Evolutionary conservation across 1,284 basidiomycete species (phyloP), one percentile per base, ranked within the genome.

Genomic region (Ganoderma lingzhi): DNA sequence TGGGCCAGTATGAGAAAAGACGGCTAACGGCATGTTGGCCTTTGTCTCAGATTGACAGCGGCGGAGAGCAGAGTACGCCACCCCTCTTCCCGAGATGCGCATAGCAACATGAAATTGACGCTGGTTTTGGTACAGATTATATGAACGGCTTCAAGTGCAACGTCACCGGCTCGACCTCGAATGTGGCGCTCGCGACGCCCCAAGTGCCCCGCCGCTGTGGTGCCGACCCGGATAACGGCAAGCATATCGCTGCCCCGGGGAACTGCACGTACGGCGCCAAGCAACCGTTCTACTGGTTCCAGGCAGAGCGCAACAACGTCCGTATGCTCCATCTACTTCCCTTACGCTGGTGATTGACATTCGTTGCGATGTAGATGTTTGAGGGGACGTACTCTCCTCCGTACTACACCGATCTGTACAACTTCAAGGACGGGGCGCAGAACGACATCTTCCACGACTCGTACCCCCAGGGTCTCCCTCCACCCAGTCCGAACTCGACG

Each of bases 101-200:
- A 3, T 45, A 6, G 15, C 6, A 23, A 6, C 23, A 23, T 19
- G 23, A 19, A 51, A 42, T 6, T 39, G 41, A 61, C 28, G 19
- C 2, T 8, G 58, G 12, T 8, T 14, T 39, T 61, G 59, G 10
- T 61, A 6, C 39, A 89, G 88, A 87, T 74, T 94, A 91, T 82
- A 92, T 93, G 89, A 91, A 86, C 59, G 88, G 89, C 30, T 94
- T 93, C 85, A 86, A 88, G 72, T 94, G 93, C 83, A 85, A 87
- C 56, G 81, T 94, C 56, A 87, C 88, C 0, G 84, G 85, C 61
- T 81, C 88, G 0, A 85, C 82, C 2, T 88, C 88, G n/a, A 82
- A 74, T 8, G 83, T 86, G 2, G 79, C 85, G 0, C 76, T 92
- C 35, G 88, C 87, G 5, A 82, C 82, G 37, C 80, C 90, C 23